phyloP scores from a whole-genome alignment of 2,329 filamentous ascomycete species.

The Apiospora saccharicola region DNA sequence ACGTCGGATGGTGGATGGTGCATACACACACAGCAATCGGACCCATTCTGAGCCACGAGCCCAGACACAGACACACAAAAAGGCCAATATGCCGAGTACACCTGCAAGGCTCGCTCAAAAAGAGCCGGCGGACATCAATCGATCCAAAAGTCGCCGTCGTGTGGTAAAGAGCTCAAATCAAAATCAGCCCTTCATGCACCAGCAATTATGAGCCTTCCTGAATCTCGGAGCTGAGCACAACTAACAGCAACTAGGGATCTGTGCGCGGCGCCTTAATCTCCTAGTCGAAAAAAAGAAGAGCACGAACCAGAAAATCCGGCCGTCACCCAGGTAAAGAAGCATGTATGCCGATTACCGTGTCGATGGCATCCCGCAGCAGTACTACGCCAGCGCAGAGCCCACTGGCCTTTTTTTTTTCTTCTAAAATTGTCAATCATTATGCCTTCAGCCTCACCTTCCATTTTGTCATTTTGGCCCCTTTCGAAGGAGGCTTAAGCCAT shows the following conservation, averaged over 20 bases:
- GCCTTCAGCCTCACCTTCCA: background rate
- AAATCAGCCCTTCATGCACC: background rate
- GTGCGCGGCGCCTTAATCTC: slow-evolving; percentile 13
- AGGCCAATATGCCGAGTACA: background rate
- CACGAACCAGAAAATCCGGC: background rate
- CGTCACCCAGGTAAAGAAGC: background rate
- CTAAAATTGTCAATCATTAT: slow-evolving; percentile 4
- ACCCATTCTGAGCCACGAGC: background rate
- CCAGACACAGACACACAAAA: background rate
- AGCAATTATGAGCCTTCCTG: background rate
- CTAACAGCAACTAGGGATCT: background rate
- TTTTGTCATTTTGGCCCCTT: slow-evolving; percentile 2
- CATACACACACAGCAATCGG: background rate
- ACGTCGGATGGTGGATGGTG: background rate
- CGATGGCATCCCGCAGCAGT: background rate
- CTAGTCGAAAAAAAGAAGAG: background rate
- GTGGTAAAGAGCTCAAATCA: slow-evolving; percentile 5
- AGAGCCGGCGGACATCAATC: background rate
- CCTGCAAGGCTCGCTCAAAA: background rate
- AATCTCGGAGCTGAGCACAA: slow-evolving; percentile 13
- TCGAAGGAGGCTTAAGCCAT: background rate
- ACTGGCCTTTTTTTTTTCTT: slow-evolving; percentile 1
- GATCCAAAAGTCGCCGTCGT: background rate
- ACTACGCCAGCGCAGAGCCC: background rate
- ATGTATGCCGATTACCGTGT: slow-evolving; percentile 5